phyloP scores from a whole-genome alignment of 306 rosid genomes.

The Prunus padus region DNA sequence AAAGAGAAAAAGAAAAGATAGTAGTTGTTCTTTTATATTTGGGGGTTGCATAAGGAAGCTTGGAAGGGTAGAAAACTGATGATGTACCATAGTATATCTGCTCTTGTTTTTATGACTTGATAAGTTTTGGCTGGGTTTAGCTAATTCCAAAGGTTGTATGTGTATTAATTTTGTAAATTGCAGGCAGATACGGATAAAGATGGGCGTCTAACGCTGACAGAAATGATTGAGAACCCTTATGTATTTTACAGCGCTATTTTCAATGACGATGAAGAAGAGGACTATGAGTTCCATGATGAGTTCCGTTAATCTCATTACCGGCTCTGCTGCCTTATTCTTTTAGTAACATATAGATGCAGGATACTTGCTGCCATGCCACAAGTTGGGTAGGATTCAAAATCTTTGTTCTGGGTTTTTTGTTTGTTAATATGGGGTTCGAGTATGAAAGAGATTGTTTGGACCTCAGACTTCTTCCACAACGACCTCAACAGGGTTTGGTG shows the following conservation, averaged over 20 bases:
- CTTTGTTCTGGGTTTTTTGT: not conserved
- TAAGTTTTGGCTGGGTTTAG: not conserved
- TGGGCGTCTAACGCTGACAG: constrained; percentile 73
- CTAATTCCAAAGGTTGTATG: not conserved
- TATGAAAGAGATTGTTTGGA: not conserved
- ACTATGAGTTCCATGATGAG: constrained; percentile 76
- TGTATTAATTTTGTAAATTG: constrained; percentile 8
- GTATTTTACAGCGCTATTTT: constrained; percentile 94
- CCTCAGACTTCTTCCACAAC: not conserved
- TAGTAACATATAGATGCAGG: not conserved
- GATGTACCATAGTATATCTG: not conserved
- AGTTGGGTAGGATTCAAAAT: constrained; percentile 1
- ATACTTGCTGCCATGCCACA: not conserved
- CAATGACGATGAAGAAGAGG: constrained; percentile 71
- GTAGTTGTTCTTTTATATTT: not conserved
- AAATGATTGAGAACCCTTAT: constrained; percentile 94
- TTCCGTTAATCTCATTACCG: constrained; percentile 55
- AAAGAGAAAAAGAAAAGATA: not conserved
- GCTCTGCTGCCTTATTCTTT: constrained; percentile 6
- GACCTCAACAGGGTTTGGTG: not conserved
- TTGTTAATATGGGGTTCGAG: not conserved
- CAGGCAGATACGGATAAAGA: constrained; percentile 96
- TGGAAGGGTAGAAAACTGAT: not conserved
- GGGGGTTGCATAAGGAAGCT: not conserved
- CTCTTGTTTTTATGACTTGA: not conserved